Conservation (phyloP, 345 rosid genomes). For the Carallia pectinifolia region DNA sequence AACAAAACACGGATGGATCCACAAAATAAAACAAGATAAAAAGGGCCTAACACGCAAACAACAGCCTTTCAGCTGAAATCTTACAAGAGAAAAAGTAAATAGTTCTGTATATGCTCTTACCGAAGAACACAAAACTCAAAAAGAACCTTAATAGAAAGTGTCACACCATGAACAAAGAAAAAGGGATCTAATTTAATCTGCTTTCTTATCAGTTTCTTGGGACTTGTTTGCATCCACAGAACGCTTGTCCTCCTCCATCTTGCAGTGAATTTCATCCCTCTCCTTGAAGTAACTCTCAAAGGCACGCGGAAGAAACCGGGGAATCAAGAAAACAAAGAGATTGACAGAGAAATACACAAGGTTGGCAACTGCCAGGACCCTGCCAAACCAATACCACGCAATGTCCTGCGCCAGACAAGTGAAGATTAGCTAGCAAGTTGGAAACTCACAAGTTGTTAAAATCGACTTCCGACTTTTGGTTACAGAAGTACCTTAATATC, state of each 20-base stretch:
- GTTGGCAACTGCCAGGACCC: conserved; percentile 56
- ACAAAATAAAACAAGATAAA: no score
- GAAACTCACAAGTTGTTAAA: not conserved
- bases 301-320: conserved; percentile 74
- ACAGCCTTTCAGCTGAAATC: no score
- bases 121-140: no score
- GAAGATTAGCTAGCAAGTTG: not conserved
- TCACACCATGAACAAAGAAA: not conserved
- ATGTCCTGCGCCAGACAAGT: conserved; percentile 33
- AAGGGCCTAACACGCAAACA: no score
- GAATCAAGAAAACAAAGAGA: conserved; percentile 75
- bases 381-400: conserved; percentile 84
- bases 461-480: no score
- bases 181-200: conserved; percentile 32
- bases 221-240: conserved; percentile 29
- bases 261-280: conserved; percentile 49
- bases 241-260: conserved; percentile 55
- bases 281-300: conserved; percentile 67
- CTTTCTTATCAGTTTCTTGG: conserved; percentile 39
- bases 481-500: conserved; percentile 50
- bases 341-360: conserved; percentile 62
- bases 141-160: no score
- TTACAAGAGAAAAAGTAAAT: no score
- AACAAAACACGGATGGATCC: no score
- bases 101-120: no score